Evolutionary conservation across 306 rosid species (phyloP).

Genomic region (Aeschynomene evenia): DNA sequence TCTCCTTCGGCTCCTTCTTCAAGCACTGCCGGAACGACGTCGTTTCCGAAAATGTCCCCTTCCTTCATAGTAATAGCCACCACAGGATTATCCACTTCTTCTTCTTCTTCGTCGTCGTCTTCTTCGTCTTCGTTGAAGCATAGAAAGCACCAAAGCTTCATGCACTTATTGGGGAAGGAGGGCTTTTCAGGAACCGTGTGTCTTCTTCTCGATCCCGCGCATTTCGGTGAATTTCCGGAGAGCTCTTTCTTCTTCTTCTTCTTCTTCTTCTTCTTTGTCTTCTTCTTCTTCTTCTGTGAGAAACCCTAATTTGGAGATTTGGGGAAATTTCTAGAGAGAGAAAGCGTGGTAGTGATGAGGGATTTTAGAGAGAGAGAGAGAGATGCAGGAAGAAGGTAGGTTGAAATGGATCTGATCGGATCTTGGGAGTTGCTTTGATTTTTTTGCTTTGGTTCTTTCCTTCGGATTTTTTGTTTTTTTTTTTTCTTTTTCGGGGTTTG

Average conservation of each 20-base stretch:
- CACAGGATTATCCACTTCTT: conserved; percentile 32
- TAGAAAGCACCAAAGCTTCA: conserved; percentile 80
- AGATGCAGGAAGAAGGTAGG: not conserved
- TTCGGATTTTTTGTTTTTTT: conserved; percentile 30
- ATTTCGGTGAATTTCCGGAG: not conserved
- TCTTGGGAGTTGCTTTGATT: conserved; percentile 48
- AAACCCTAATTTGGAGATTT: conserved; percentile 56
- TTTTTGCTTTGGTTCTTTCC: conserved; percentile 22
- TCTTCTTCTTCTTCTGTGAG: too few relatives aligned
- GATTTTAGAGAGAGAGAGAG: not conserved
- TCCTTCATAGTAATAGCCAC: conserved; percentile 37
- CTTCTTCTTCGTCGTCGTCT: conserved; percentile 10
- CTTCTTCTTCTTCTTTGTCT: too few relatives aligned
- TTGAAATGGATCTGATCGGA: conserved; percentile 73
- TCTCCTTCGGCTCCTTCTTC: not conserved
- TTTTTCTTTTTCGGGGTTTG: not conserved
- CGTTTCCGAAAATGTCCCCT: conserved; percentile 41
- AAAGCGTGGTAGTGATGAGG: not conserved
- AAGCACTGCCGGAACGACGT: conserved; percentile 2
- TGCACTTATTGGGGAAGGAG: conserved; percentile 42
- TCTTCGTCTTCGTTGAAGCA: conserved; percentile 64
- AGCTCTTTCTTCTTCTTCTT: too few relatives aligned
- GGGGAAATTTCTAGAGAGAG: not conserved
- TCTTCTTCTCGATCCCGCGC: not conserved
- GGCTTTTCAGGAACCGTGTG: conserved; percentile 37